Percentiles rank a stretch among this genome's conserved stretches.
phyloP scores from a whole-genome alignment of 1,284 basidiomycete genomes.

The Stygiomarasmius scandens region DNA sequence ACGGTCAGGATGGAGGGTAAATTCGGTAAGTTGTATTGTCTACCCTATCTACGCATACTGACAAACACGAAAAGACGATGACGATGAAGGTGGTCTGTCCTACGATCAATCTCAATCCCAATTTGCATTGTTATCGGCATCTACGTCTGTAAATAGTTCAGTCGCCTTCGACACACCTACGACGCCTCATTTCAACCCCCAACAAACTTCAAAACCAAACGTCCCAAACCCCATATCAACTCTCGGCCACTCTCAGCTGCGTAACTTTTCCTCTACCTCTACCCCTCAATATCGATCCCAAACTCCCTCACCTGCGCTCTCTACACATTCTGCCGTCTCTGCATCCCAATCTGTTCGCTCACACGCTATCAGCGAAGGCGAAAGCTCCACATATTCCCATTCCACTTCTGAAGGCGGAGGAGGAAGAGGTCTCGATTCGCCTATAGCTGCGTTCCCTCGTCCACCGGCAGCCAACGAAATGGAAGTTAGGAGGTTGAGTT shows the following conservation, averaged over 20 bases:
- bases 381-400: too few species aligned
- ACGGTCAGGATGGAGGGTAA: background rate
- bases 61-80: background rate
- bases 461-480: background rate
- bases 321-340: conserved; percentile 1
- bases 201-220: too few species aligned
- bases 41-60: background rate
- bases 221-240: too few species aligned
- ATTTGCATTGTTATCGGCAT: too few species aligned
- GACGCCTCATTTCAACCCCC: too few species aligned
- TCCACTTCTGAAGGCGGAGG: too few species aligned
- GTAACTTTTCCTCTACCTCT: too few species aligned
- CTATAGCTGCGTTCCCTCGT: background rate
- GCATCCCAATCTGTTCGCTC: background rate
- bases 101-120: background rate
- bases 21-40: background rate
- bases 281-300: conserved; percentile 2
- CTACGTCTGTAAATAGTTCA: too few species aligned
- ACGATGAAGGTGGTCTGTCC: background rate
- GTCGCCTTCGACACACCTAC: too few species aligned
- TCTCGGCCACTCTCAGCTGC: too few species aligned
- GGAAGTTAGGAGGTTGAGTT: background rate
- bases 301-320: background rate
- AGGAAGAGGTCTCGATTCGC: background rate
- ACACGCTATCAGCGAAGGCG: too few species aligned